Evolutionary conservation across 192 early-diverging fungal genomes (phyloP).

Genomic region (Oehlia diaphana): DNA sequence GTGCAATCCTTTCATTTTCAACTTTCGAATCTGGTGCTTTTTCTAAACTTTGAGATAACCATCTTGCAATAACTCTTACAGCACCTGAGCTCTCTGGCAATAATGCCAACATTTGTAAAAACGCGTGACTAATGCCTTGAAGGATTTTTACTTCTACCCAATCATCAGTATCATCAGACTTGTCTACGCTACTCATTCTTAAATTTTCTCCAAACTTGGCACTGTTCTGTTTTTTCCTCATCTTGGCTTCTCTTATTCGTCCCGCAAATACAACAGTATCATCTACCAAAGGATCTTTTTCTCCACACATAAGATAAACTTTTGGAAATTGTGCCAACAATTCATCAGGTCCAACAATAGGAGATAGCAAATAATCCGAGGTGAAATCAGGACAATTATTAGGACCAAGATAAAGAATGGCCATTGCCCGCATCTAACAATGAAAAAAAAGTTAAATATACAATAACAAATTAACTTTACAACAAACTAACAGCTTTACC

Average conservation of each 20-base stretch:
- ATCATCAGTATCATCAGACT: slow-evolving; percentile 33
- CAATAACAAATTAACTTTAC: neutral
- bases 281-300: slow-evolving; percentile 97
- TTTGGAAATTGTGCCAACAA: slow-evolving; percentile 89
- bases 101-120: slow-evolving; percentile 68
- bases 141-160: slow-evolving; percentile 71
- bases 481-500: slow-evolving; percentile 39
- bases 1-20: neutral
- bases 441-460: slow-evolving; percentile 13
- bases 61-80: slow-evolving; percentile 38
- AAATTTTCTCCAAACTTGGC: slow-evolving; percentile 42
- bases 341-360: slow-evolving; percentile 81
- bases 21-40: neutral
- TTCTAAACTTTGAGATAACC: slow-evolving; percentile 15
- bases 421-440: slow-evolving; percentile 63
- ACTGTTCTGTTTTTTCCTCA: slow-evolving; percentile 36
- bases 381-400: slow-evolving; percentile 75
- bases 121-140: slow-evolving; percentile 67
- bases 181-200: slow-evolving; percentile 33
- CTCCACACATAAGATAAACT: slow-evolving; percentile 88
- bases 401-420: slow-evolving; percentile 84
- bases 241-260: slow-evolving; percentile 82
- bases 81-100: slow-evolving; percentile 69
- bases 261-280: slow-evolving; percentile 92
- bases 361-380: slow-evolving; percentile 83